Conservation (phyloP, 2,329 filamentous ascomycete species). For the Dactylellina drechsleri region DNA sequence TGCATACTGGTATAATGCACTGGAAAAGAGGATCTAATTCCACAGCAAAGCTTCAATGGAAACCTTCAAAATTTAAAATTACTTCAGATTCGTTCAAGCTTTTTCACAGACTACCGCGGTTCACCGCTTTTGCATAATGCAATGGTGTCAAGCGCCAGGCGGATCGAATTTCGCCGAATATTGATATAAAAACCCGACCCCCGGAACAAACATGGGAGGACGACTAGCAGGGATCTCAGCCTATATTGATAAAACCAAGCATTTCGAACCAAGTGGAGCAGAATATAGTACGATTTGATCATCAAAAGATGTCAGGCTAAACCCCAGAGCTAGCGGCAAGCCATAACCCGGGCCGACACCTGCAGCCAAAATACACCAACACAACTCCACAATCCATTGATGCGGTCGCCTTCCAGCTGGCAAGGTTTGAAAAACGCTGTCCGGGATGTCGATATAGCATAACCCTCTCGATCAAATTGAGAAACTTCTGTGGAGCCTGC, state of each 20-base stretch:
- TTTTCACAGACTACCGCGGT: too few relatives aligned
- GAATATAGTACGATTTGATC: conserved; percentile 2
- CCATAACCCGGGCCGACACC: conserved; percentile 35
- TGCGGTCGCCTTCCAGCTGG: too few relatives aligned
- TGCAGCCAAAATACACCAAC: conserved; percentile 16
- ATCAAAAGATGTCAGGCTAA: conserved; percentile 27
- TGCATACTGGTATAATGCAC: too few relatives aligned
- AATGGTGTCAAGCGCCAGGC: conserved; percentile 1
- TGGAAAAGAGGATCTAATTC: too few relatives aligned
- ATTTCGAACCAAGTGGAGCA: not conserved
- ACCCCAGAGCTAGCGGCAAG: conserved; percentile 16
- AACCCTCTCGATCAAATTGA: not conserved
- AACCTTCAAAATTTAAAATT: not conserved
- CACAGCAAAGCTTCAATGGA: not conserved
- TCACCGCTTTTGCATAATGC: too few relatives aligned
- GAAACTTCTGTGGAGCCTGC: conserved; percentile 21
- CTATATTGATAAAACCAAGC: conserved; percentile 38
- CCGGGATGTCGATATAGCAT: too few relatives aligned
- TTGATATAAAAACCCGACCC: conserved; percentile 37
- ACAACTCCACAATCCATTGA: too few relatives aligned
- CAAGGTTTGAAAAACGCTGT: too few relatives aligned
- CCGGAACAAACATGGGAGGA: conserved; percentile 34
- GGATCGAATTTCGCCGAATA: conserved; percentile 52
- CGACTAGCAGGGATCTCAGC: conserved; percentile 44
- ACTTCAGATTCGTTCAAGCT: not conserved